Evolutionary conservation across 1,139 yeast genomes (phyloP).

Genomic region (Saccharomyces hybrid): DNA sequence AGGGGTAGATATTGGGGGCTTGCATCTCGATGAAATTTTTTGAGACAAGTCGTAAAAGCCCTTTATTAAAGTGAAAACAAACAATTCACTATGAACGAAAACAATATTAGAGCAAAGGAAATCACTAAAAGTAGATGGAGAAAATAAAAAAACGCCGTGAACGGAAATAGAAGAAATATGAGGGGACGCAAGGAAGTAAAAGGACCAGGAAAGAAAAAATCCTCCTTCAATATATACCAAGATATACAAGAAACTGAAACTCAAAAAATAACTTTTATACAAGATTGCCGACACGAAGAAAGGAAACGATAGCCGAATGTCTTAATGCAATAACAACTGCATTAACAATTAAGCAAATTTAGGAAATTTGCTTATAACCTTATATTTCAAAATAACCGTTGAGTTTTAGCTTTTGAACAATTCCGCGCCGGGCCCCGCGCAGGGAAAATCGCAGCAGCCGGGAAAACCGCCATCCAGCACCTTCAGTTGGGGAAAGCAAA

Average conservation of each 20-base stretch:
- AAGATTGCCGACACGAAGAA: background rate
- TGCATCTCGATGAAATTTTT: background rate
- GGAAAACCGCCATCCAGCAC: background rate
- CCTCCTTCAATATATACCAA: background rate
- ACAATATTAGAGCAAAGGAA: too few species aligned
- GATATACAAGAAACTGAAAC: background rate
- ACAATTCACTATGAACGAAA: too few species aligned
- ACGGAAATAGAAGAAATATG: too few species aligned
- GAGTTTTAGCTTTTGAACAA: background rate
- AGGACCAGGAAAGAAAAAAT: background rate
- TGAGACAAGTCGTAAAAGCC: background rate
- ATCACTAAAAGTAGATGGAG: too few species aligned
- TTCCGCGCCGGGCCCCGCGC: constrained; percentile 1
- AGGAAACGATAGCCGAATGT: background rate
- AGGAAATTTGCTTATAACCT: background rate
- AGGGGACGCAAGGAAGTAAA: too few species aligned
- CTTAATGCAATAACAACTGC: background rate
- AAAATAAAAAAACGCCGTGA: too few species aligned
- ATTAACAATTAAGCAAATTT: background rate
- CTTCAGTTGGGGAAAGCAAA: background rate
- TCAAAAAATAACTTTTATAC: background rate
- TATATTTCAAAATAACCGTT: background rate
- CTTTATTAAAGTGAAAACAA: background rate
- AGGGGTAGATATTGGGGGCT: background rate
- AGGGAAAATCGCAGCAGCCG: background rate